phyloP scores from a whole-genome alignment of 306 rosid species.

The Glycine tomentella region DNA sequence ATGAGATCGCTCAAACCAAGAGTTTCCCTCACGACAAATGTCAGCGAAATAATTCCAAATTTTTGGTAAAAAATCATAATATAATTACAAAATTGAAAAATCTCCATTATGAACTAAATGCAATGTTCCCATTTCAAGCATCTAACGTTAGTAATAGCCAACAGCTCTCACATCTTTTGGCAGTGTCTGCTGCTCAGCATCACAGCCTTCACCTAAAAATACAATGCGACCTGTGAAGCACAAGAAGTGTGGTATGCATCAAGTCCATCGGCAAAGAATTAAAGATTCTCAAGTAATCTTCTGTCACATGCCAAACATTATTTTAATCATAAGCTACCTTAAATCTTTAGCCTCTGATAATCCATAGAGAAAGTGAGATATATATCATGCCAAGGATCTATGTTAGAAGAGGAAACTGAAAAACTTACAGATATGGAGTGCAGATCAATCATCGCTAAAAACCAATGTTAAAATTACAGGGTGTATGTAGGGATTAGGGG shows the following conservation, averaged over 20 bases:
- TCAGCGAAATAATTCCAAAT: conserved; percentile 23
- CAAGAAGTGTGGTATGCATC: conserved; percentile 18
- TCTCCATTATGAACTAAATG: conserved; percentile 14
- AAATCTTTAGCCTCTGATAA: conserved; percentile 3
- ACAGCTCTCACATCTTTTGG: conserved; percentile 52
- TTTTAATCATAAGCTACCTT: conserved; percentile 33
- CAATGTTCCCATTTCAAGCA: conserved; percentile 2
- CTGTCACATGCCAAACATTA: conserved; percentile 15
- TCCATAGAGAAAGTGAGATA: conserved; percentile 1
- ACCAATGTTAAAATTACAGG: neutral
- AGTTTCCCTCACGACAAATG: conserved; percentile 24
- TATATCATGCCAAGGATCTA: conserved; percentile 19
- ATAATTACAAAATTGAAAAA: conserved; percentile 39
- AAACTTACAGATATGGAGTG: conserved; percentile 1
- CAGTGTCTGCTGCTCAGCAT: conserved; percentile 49
- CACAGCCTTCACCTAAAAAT: conserved; percentile 66
- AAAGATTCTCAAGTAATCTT: conserved; percentile 27
- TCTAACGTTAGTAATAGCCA: conserved; percentile 67
- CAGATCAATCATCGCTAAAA: neutral
- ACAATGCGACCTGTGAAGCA: conserved; percentile 75
- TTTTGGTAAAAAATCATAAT: neutral
- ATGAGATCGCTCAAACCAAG: neutral
- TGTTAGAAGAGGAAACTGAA: conserved; percentile 13
- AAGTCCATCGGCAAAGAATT: conserved; percentile 25
- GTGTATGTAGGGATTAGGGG: neutral